phyloP scores from a whole-genome alignment of 371 early-diverging fungal genomes.

The Batrachochytrium dendrobatidis region DNA sequence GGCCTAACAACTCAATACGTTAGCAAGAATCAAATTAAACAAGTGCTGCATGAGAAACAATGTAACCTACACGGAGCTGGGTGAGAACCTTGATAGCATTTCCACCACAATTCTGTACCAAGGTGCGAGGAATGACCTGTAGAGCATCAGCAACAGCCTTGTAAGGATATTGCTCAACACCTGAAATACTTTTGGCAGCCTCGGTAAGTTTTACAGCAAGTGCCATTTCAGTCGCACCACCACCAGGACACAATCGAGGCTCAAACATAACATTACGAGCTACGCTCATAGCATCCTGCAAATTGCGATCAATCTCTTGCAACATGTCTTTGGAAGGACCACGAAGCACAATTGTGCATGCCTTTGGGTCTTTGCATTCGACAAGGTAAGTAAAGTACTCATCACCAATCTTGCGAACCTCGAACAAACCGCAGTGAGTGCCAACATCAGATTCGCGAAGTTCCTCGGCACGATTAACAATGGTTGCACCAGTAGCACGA shows the following conservation, averaged over 20 bases:
- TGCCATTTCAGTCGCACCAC: slow-evolving; percentile 99
- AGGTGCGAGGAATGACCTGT: slow-evolving; percentile 97
- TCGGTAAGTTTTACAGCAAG: slow-evolving; percentile 80
- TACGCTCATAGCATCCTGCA: slow-evolving; percentile 98
- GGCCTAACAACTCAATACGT: slow-evolving; percentile 40
- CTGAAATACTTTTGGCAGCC: slow-evolving; percentile 83
- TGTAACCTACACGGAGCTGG: slow-evolving; percentile 62
- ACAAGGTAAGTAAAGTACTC: slow-evolving; percentile 95
- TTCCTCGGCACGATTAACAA: slow-evolving; percentile 97
- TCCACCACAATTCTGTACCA: slow-evolving; percentile 98
- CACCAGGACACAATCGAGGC: slow-evolving; percentile 93
- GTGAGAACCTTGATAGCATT: slow-evolving; percentile 93
- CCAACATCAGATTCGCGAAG: slow-evolving; percentile 94
- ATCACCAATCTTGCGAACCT: slow-evolving; percentile 97
- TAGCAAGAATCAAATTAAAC: background rate
- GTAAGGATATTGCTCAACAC: slow-evolving; percentile 95
- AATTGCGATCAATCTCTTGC: slow-evolving; percentile 98
- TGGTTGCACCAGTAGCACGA: slow-evolving; percentile 96
- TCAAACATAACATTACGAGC: slow-evolving; percentile 97
- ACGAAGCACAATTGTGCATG: slow-evolving; percentile 96
- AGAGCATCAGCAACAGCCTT: slow-evolving; percentile 90
- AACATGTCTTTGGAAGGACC: slow-evolving; percentile 98
- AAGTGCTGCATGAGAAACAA: background rate
- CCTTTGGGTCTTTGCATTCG: slow-evolving; percentile 95
- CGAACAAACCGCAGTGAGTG: slow-evolving; percentile 90